These are phyloP conservation scores for Panicum miliaceum DNA, from an alignment of 176 grass and related monocot genomes.

Conservation along the genomic window DNA sequence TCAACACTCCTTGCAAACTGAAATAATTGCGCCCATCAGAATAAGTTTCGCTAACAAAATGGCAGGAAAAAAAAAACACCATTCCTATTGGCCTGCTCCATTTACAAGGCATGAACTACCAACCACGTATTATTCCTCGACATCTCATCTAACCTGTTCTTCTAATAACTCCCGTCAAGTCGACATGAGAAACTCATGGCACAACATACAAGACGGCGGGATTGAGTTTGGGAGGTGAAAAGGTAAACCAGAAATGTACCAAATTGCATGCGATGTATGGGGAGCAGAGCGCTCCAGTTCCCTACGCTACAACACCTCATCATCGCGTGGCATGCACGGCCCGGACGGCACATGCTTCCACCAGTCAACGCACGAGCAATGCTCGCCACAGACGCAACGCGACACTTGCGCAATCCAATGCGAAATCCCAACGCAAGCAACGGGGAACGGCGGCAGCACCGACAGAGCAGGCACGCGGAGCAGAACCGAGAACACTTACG, in stretches of 20 bases:
- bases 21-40: not conserved
- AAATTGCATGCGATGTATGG: not conserved
- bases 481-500: conserved; percentile 54
- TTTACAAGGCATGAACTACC: not conserved
- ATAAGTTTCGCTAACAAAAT: conserved; percentile 8
- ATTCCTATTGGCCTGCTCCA: not conserved
- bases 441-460: not conserved
- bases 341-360: not conserved
- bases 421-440: not conserved
- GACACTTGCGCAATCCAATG: conserved; percentile 19
- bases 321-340: conserved; percentile 11
- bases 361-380: not conserved
- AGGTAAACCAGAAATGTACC: not conserved
- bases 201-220: not conserved
- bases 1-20: not conserved
- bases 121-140: conserved; percentile 23
- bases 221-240: not conserved
- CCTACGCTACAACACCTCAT: not conserved
- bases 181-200: not conserved
- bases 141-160: conserved; percentile 36
- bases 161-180: not conserved
- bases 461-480: not conserved
- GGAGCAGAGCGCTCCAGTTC: not conserved
- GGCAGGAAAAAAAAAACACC: conserved; percentile 3
- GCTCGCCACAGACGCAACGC: not conserved